Conservation (phyloP, 2,329 filamentous ascomycete genomes). For the Claviceps cyperi region DNA sequence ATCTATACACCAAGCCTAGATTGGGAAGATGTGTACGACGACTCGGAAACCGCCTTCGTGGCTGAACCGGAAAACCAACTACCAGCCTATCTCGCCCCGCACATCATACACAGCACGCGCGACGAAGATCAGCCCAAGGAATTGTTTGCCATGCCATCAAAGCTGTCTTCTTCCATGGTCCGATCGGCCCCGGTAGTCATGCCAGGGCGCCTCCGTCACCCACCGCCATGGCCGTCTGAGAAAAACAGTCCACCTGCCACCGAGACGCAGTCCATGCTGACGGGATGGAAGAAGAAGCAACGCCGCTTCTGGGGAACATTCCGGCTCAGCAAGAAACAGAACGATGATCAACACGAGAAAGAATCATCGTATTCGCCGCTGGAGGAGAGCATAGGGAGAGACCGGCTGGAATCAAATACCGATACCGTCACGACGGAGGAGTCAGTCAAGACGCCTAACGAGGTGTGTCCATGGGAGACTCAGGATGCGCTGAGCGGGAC, state of each 20-base stretch:
- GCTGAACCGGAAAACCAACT: not conserved
- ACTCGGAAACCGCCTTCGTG: not conserved
- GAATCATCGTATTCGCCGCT: not conserved
- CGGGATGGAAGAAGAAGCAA: not conserved
- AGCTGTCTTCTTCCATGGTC: not conserved
- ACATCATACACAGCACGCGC: slow-evolving; percentile 2
- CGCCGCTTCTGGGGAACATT: slow-evolving; percentile 2
- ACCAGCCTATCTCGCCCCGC: slow-evolving; percentile 2
- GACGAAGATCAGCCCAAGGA: slow-evolving; percentile 1
- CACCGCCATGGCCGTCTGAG: not conserved
- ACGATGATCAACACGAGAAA: not conserved
- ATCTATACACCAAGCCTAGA: not conserved
- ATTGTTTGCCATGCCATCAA: not conserved
- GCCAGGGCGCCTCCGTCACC: not conserved
- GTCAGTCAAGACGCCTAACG: not conserved
- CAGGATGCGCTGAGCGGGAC: too few species aligned
- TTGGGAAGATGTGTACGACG: not conserved
- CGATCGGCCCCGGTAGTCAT: not conserved
- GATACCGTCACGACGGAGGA: not conserved
- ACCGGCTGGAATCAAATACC: not conserved
- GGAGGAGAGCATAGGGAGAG: not conserved
- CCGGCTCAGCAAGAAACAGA: not conserved
- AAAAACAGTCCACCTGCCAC: not conserved
- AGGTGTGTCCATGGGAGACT: not conserved
- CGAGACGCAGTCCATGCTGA: not conserved